These are phyloP conservation scores for Naganishia randhawae DNA, from an alignment of 768 basidiomycete species.

Conservation along the genomic window DNA sequence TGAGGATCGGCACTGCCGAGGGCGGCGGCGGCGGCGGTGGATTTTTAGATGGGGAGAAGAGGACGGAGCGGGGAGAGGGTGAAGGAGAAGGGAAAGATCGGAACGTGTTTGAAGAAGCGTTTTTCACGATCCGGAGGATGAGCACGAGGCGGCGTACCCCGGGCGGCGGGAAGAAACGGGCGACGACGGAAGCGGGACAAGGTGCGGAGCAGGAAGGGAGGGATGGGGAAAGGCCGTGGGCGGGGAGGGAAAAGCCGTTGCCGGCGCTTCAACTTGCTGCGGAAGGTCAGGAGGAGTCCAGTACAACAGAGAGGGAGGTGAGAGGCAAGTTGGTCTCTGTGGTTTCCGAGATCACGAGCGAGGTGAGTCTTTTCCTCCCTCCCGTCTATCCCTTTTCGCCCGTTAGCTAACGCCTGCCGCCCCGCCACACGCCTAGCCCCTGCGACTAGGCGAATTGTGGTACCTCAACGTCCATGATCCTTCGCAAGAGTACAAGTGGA, in stretches of 20 bases:
- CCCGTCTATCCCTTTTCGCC: too few species aligned
- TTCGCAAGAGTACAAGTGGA: slow-evolving; percentile 72
- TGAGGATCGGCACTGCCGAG: not conserved
- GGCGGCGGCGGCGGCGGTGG: not conserved
- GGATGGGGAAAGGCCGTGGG: not conserved
- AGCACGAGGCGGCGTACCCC: slow-evolving; percentile 27
- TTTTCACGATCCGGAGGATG: slow-evolving; percentile 32
- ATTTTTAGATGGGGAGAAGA: too few species aligned
- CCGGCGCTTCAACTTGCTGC: slow-evolving; percentile 1
- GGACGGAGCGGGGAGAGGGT: not conserved
- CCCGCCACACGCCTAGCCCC: too few species aligned
- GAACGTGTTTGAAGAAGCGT: slow-evolving; percentile 27
- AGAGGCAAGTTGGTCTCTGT: slow-evolving; percentile 24
- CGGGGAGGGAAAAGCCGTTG: slow-evolving; percentile 21
- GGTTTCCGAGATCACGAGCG: slow-evolving; percentile 22
- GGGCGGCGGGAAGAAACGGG: slow-evolving; percentile 11
- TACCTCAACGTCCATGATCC: slow-evolving; percentile 86
- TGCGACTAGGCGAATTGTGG: slow-evolving; percentile 80
- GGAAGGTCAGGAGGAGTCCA: not conserved
- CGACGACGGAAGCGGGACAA: not conserved
- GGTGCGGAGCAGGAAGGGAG: not conserved
- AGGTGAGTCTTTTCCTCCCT: too few species aligned
- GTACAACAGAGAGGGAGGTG: not conserved
- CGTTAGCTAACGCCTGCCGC: slow-evolving; percentile 1
- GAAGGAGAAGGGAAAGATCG: not conserved